Percentiles rank a stretch among this genome's conserved stretches.
These are phyloP conservation scores for Pichia rugopelliculosa DNA, from an alignment of 805 yeast species.

Conservation along the genomic window DNA sequence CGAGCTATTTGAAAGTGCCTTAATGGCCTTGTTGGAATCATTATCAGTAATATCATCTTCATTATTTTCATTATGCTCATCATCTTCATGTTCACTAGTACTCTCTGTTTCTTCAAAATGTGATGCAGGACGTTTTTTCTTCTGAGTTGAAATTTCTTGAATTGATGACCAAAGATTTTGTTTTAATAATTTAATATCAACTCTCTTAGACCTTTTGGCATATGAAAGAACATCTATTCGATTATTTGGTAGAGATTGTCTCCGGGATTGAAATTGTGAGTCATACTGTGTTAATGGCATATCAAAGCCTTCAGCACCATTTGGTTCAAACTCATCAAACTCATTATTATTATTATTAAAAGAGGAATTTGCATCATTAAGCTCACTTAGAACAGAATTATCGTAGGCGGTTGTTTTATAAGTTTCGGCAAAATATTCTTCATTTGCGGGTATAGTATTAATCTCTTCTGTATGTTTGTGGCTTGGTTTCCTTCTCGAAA, in stretches of 20 bases:
- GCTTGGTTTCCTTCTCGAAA: slow-evolving; percentile 13
- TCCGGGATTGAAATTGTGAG: background rate
- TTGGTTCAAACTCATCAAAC: slow-evolving; percentile 31
- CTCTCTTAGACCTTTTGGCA: slow-evolving; percentile 41
- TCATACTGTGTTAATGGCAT: slow-evolving; percentile 5
- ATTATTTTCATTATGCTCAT: slow-evolving; percentile 9
- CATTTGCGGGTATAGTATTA: slow-evolving; percentile 37
- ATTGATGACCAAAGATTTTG: slow-evolving; percentile 40
- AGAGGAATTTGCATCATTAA: background rate
- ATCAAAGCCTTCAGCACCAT: slow-evolving; percentile 13
- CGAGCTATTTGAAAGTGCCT: background rate
- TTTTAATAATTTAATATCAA: slow-evolving; percentile 40
- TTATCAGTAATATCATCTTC: background rate
- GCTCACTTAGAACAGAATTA: background rate
- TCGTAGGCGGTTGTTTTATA: slow-evolving; percentile 26
- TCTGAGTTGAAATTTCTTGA: slow-evolving; percentile 21
- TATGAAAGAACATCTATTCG: slow-evolving; percentile 22
- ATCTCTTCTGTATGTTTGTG: slow-evolving; percentile 18
- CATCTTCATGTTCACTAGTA: background rate
- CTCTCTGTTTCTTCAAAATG: slow-evolving; percentile 17
- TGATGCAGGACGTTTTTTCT: slow-evolving; percentile 26
- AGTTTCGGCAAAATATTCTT: slow-evolving; percentile 43
- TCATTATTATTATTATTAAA: slow-evolving; percentile 15
- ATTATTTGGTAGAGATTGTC: background rate
- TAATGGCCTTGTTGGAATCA: slow-evolving; percentile 1